Percentiles rank a stretch among this genome's conserved stretches.
phyloP scores from a whole-genome alignment of 106 monocot species.

The Dioscorea dumetorum region DNA sequence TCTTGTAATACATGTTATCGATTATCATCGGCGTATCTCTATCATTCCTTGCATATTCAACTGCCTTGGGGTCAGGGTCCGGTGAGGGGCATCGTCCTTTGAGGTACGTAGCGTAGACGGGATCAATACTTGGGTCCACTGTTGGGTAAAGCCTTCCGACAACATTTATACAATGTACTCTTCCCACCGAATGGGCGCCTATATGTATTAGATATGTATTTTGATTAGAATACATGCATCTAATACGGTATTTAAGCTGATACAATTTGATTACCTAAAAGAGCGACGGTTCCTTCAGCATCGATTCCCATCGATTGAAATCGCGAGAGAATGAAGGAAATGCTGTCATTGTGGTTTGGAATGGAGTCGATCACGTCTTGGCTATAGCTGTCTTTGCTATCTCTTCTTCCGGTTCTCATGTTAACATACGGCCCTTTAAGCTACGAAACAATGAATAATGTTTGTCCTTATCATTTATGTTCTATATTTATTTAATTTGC shows the following conservation, averaged over 20 bases:
- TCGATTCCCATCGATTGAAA: constrained; percentile 40
- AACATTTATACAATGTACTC: constrained; percentile 58
- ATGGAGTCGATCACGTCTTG: constrained; percentile 21
- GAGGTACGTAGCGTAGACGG: constrained; percentile 37
- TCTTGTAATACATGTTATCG: constrained; percentile 66
- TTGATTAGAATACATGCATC: no score
- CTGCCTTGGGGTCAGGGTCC: constrained; percentile 26
- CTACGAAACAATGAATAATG: constrained; percentile 1
- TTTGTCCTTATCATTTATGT: no score
- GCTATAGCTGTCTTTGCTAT: constrained; percentile 37
- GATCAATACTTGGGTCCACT: constrained; percentile 46
- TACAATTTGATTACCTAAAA: constrained; percentile 12
- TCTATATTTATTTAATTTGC: no score
- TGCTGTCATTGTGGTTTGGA: constrained; percentile 57
- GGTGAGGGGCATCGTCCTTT: constrained; percentile 34
- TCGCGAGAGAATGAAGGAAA: constrained; percentile 34
- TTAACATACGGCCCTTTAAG: constrained; percentile 43
- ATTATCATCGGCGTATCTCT: constrained; percentile 49
- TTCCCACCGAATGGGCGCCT: constrained; percentile 67
- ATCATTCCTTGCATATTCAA: constrained; percentile 51
- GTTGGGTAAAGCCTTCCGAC: constrained; percentile 44
- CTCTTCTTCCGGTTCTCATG: constrained; percentile 57
- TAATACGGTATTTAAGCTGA: no score
- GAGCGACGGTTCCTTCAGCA: constrained; percentile 29
- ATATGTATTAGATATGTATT: neutral